Evolutionary conservation across 192 early-diverging fungal species (phyloP), one percentile per base, ranked within the genome.

Genomic region (Backusella parvicylindrica): DNA sequence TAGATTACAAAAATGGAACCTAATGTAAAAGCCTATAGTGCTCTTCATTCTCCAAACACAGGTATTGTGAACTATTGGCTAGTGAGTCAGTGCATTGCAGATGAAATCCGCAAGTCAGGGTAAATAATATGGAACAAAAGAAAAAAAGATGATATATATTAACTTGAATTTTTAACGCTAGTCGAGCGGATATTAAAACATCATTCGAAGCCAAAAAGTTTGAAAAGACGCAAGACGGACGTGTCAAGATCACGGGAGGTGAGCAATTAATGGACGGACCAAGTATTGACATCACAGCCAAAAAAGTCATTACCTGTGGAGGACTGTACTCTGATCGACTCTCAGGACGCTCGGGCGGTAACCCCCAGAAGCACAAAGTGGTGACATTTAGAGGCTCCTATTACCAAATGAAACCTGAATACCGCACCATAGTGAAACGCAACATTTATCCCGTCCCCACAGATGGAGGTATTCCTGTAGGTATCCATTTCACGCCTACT

Each of bases 401-500:
- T 47, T 81, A 81, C 70, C 79, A 81, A 41, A 38, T 81, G 32
- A 76, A 76, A 53, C 75, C 71, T 8, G 79, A 77, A 65, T 77
- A 77, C 21, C 75, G 79, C 21, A 76, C 49, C 16, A 60, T 81
- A 36, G 75, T 76, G 18, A 71, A 72, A 35, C 76, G 72, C 64
- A 81, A 81, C 56, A 63, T 81, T 35, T 81, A 81, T 67, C 79
- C 79, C 30, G 72, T 81, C 15, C 79, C 79, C n/a, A 81, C 75
- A 32, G 75, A 72, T 31, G 75, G 75, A 23, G 79, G 79, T 23
- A 81, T 81, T 56, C 75, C 79, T 2, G 79, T 81, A 3, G 79
- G 79, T 70, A 69, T 74, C 1, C 79, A 81, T 53, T 73, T 81
- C 38, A 77, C 79, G 0, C 79, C 79, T 16, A 81, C 79, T 13